phyloP scores from a whole-genome alignment of 768 basidiomycete genomes.

The Serendipita sp. region DNA sequence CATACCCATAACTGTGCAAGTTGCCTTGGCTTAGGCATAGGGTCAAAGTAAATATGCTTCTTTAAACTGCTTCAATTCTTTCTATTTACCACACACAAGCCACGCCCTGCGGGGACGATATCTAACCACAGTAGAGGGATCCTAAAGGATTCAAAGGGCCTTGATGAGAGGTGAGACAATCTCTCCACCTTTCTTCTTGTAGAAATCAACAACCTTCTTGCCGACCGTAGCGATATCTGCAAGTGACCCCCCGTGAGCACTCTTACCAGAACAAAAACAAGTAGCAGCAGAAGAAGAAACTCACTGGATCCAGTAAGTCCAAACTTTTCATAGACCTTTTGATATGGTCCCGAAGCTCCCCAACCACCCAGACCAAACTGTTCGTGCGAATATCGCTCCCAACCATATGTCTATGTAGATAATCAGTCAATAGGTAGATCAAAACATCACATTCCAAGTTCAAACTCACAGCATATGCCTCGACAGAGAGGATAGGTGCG shows the following conservation, averaged over 20 bases:
- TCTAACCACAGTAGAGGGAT: background rate
- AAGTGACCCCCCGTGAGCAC: conserved; percentile 8
- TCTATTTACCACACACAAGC: no score
- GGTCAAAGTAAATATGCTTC: no score
- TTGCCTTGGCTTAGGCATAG: no score
- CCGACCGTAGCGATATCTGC: conserved; percentile 62
- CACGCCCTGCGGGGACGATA: no score
- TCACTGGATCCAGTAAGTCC: conserved; percentile 61
- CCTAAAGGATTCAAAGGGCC: conserved; percentile 31
- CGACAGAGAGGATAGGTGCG: conserved; percentile 75
- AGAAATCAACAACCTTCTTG: conserved; percentile 77
- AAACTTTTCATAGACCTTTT: conserved; percentile 82
- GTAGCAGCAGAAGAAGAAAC: conserved; percentile 15
- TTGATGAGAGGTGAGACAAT: conserved; percentile 62
- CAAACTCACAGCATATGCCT: conserved; percentile 47
- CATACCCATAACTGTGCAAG: no score
- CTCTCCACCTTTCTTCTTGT: conserved; percentile 57
- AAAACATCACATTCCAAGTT: background rate
- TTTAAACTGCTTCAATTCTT: no score
- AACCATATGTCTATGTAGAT: conserved; percentile 42
- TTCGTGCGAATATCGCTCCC: conserved; percentile 85
- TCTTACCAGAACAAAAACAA: background rate
- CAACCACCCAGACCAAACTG: conserved; percentile 60
- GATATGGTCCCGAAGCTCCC: conserved; percentile 83
- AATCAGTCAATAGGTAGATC: conserved; percentile 2